Evolutionary conservation across 257 asterid species (phyloP).

Genomic region (Solanum sparsipilum): DNA sequence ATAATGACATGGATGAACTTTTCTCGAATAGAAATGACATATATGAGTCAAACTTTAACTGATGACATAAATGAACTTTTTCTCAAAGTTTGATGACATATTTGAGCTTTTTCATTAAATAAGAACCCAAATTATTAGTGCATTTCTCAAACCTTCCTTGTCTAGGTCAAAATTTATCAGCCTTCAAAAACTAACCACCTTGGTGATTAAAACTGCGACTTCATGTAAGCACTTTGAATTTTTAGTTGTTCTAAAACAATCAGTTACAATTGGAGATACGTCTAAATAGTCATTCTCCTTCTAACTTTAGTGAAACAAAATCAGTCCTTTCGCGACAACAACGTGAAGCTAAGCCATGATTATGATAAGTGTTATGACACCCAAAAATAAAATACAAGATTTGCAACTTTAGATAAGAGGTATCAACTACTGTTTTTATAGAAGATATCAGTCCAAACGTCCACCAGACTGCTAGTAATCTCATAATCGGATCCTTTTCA

Average conservation of each 20-base stretch:
- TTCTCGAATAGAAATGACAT: too few relatives aligned
- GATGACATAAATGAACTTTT: too few relatives aligned
- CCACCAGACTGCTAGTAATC: neutral
- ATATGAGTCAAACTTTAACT: too few relatives aligned
- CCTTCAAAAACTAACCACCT: neutral
- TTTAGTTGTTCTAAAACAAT: neutral
- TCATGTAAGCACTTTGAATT: neutral
- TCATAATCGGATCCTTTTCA: conserved; percentile 59
- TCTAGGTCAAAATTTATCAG: neutral
- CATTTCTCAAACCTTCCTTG: neutral
- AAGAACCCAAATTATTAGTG: neutral
- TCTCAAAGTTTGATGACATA: neutral
- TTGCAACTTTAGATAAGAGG: neutral
- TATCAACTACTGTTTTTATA: neutral
- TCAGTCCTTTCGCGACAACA: neutral
- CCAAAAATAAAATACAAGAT: neutral
- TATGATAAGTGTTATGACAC: neutral
- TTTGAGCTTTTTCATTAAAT: too few relatives aligned
- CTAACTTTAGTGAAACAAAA: neutral
- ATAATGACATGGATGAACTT: neutral
- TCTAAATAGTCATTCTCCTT: neutral
- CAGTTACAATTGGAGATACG: neutral
- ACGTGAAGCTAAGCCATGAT: neutral
- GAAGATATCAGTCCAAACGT: neutral
- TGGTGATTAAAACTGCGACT: neutral